Base-by-base conservation (phyloP, 768 basidiomycete species). In the Mycena pura region DNA sequence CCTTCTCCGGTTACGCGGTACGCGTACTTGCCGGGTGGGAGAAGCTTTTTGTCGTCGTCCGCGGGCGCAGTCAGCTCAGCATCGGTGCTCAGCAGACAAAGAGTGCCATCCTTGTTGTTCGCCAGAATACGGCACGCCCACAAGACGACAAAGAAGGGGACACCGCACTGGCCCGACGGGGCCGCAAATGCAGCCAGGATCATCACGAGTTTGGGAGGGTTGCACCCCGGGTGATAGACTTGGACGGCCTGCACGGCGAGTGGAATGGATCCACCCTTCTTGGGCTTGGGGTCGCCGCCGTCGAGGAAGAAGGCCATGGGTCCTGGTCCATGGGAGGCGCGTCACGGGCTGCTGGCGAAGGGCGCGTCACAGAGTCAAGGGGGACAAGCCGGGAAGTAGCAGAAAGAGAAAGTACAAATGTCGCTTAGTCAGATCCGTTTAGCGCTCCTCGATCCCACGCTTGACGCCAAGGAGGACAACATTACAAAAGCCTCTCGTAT, bases 401-500 rank as follows among this genome's bases (percentile, higher is more conserved):
- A n/a, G n/a, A n/a, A n/a, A n/a, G n/a, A n/a, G n/a, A n/a, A n/a
- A n/a, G n/a, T n/a, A n/a, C 55, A 52, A 25, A 58, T 61, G 50
- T 59, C 64, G 5, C 55, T 36, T 31, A 49, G 45, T 50, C 58
- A 3, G 17, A 25, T 56, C 15, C 34, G 46, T 25, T 17, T 53
- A 10, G 55, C 57, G 29, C 22, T 63, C 22, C 31, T 55, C 34
- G 56, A 57, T 25, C 50, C 53, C n/a, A 29, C 21, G 52, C 29
- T 19, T 43, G 39, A 21, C n/a, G n/a, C n/a, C n/a, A n/a, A n/a
- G 24, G 54, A 62, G 19, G 19, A 14, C 50, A 15, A 36, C 32
- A 24, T 32, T 41, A 38, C 6, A 2, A 25, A n/a, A n/a, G n/a
- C n/a, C n/a, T n/a, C n/a, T n/a, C n/a, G 32, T 49, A 69, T 70